These are phyloP conservation scores for Neonectria neomacrospora DNA, from an alignment of 2,329 filamentous ascomycete genomes.

Conservation along the genomic window DNA sequence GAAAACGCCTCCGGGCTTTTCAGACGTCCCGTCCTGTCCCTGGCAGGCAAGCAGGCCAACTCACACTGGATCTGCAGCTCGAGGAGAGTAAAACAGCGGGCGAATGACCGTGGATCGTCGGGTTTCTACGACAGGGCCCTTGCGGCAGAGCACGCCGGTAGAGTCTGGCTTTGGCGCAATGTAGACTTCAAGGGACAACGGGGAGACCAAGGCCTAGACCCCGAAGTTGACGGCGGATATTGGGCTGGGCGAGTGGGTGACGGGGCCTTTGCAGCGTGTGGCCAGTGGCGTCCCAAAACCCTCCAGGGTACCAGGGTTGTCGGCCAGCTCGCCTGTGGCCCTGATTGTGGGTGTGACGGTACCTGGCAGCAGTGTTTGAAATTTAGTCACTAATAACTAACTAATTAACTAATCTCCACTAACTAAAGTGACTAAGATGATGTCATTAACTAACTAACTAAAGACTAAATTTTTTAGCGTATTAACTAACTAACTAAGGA, in stretches of 20 bases:
- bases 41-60: background rate
- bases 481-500: no score
- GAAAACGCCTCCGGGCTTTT: conserved; percentile 3
- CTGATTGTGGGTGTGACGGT: conserved; percentile 19
- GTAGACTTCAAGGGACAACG: background rate
- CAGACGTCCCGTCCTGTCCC: background rate
- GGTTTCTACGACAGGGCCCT: background rate
- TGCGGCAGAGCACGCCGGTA: background rate
- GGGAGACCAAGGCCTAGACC: conserved; percentile 4
- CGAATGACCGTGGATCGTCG: conserved; percentile 1
- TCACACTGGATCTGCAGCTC: background rate
- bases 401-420: no score
- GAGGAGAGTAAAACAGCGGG: background rate
- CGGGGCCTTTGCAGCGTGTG: background rate
- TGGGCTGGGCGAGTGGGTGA: background rate
- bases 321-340: conserved; percentile 11
- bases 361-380: no score
- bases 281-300: background rate
- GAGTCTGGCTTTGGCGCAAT: background rate
- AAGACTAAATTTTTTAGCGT: no score
- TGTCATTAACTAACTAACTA: no score
- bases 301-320: background rate
- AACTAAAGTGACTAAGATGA: no score
- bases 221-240: background rate
- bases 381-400: no score